These are phyloP conservation scores for Diplocarpon mali DNA, from an alignment of 2,329 filamentous ascomycete genomes.

Conservation along the genomic window DNA sequence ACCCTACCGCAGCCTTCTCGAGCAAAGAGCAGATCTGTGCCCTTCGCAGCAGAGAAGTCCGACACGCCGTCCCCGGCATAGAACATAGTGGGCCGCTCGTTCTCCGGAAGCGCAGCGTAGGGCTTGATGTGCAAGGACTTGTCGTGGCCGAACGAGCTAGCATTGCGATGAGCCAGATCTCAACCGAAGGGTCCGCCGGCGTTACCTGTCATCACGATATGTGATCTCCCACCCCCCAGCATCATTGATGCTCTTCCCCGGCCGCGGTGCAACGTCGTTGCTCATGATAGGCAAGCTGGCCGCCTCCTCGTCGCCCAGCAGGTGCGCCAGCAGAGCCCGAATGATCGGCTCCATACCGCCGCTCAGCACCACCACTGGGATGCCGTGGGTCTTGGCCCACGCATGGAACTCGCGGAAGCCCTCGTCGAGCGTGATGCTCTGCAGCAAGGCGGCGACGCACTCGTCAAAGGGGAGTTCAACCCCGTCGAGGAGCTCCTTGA, in stretches of 20 bases:
- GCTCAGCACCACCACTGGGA: constrained; percentile 87
- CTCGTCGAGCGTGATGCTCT: constrained; percentile 81
- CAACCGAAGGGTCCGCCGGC: too few relatives aligned
- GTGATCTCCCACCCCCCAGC: constrained; percentile 79
- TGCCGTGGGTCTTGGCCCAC: constrained; percentile 70
- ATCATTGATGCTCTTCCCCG: constrained; percentile 63
- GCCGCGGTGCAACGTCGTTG: constrained; percentile 59
- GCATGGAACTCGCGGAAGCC: constrained; percentile 77
- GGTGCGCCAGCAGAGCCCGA: constrained; percentile 63
- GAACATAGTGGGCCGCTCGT: constrained; percentile 68
- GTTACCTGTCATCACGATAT: constrained; percentile 72
- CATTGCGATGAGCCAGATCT: background rate
- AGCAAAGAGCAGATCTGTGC: constrained; percentile 87
- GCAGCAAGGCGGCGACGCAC: constrained; percentile 65
- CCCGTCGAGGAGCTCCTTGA: constrained; percentile 85
- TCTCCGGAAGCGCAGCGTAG: constrained; percentile 61
- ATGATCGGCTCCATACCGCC: constrained; percentile 91
- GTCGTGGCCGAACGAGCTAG: constrained; percentile 69
- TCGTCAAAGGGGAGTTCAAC: constrained; percentile 67
- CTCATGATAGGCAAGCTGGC: constrained; percentile 77
- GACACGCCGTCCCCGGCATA: constrained; percentile 93
- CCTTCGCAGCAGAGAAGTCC: constrained; percentile 78
- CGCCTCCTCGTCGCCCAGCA: constrained; percentile 57
- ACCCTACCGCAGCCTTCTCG: constrained; percentile 71
- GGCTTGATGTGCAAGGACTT: constrained; percentile 85